phyloP scores from a whole-genome alignment of 2,329 filamentous ascomycete genomes.

The Botrytis sinoallii region DNA sequence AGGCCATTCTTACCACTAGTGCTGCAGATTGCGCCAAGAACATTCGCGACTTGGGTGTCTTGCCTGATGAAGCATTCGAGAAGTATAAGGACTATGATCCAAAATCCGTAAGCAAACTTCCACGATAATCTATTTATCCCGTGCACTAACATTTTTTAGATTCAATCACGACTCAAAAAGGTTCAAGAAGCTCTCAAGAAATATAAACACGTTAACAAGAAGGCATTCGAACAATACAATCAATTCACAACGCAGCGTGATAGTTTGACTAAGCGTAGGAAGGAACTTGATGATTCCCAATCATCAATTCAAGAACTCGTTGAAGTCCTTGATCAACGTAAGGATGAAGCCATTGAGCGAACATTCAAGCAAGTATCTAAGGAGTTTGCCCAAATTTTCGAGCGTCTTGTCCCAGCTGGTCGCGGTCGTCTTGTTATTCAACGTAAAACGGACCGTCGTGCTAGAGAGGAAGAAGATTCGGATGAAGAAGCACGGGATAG shows the following conservation, averaged over 20 bases:
- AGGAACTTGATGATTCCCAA: constrained; percentile 84
- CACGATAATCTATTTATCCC: not conserved
- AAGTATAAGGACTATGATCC: constrained; percentile 83
- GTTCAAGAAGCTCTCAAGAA: constrained; percentile 93
- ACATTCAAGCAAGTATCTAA: constrained; percentile 97
- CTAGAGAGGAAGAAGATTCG: constrained; percentile 62
- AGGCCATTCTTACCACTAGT: constrained; percentile 73
- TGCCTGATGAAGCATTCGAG: constrained; percentile 90
- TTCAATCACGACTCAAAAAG: constrained; percentile 66
- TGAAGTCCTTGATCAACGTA: constrained; percentile 85
- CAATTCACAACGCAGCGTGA: constrained; percentile 93
- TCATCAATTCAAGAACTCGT: constrained; percentile 89
- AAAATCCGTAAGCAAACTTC: constrained; percentile 58
- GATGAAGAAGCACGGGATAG: constrained; percentile 64
- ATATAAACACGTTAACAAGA: constrained; percentile 98
- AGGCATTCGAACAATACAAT: constrained; percentile 98
- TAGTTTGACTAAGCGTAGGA: constrained; percentile 75
- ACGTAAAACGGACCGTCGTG: constrained; percentile 73
- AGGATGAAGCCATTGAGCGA: constrained; percentile 96
- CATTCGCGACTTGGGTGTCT: constrained; percentile 86
- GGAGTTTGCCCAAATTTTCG: constrained; percentile 90
- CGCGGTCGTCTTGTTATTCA: constrained; percentile 91
- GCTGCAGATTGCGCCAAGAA: constrained; percentile 80
- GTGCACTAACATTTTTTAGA: constrained; percentile 24
- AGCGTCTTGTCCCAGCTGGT: constrained; percentile 90